Conservation (phyloP, 73 alveolate genomes). For the Paramecium sexaurelia region DNA sequence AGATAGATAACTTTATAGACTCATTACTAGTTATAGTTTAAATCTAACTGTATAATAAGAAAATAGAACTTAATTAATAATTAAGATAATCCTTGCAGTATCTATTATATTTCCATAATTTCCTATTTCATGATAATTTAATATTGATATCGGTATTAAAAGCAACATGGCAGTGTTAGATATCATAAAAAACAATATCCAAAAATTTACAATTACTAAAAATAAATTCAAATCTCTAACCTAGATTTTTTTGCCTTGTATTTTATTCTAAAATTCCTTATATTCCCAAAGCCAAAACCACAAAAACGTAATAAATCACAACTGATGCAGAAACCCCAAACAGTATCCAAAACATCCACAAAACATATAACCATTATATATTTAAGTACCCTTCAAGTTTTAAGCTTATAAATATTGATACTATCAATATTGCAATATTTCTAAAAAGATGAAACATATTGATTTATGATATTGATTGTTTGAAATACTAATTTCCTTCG, state of each 20-base stretch:
- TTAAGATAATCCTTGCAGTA: not conserved
- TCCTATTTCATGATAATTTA: not conserved
- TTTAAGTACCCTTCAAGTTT: not conserved
- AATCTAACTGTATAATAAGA: not conserved
- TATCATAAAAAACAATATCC: conserved; percentile 5
- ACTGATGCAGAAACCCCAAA: not conserved
- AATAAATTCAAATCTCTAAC: not conserved
- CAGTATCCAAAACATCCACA: conserved; percentile 21
- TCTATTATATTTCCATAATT: not conserved
- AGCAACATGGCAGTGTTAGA: not conserved
- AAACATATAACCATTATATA: not conserved
- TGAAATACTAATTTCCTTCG: not conserved
- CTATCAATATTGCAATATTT: not conserved
- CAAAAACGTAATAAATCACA: not conserved
- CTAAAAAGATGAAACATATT: not conserved
- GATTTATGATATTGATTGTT: not conserved
- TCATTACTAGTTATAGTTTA: not conserved
- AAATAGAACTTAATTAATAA: not conserved
- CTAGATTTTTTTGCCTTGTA: not conserved
- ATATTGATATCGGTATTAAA: not conserved
- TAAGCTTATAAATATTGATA: not conserved
- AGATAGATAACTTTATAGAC: not conserved
- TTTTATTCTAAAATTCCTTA: not conserved
- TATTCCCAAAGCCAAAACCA: not conserved
- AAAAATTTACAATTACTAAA: not conserved